Base-by-base conservation (phyloP, 208 protist species). In the Trypanosoma platydactyli region DNA sequence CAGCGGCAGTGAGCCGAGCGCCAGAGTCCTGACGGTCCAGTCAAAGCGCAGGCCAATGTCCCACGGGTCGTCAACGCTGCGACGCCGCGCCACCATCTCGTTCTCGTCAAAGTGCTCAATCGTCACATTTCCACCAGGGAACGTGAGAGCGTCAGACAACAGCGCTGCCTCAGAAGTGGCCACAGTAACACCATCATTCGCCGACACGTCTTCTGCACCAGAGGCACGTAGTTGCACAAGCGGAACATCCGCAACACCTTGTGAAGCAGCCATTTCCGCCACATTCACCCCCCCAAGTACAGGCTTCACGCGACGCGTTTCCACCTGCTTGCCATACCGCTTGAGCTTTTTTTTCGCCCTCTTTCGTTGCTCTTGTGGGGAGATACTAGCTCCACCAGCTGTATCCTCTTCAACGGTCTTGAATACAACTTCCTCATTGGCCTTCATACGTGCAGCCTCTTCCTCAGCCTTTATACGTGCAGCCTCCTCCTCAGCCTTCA, bases 1-100 rank as follows among this genome's bases (percentile, higher is more conserved):
- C 5, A 62, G 51, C 25, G 86, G 81, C 35, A 92, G 71, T 18
- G 83, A 77, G 16, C 72, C 80, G 50, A 92, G 77, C 24, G 79
- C 73, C 7, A 89, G 68, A 35, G 86, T 80, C 44, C 83, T 84
- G 48, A 76, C 71, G 50, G 68, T 77, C 83, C 86, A 92, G 70
- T 92, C 86, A 56, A 83, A 92, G 46, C 83, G 82, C 51, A 92
- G 74, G 7, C 80, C 82, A 40, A 92, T 70, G 30, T 81, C 78
- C 86, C 86, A 92, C 57, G 73, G 69, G 45, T 75, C 68, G n/a
- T 89, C 83, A 5, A 84, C 27, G 46, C 68, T 73, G n/a, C 59
- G n/a, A 27, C 86, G 80, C 5, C 79, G 80, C 44, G 83, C 66
- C 25, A 86, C 53, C 69, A 92, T 82, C 61, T 88, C 80, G n/a